Percentiles rank a stretch among this genome's conserved stretches.
phyloP scores from a whole-genome alignment of 2,329 filamentous ascomycete species.

The Chaetomiaceae sp. region DNA sequence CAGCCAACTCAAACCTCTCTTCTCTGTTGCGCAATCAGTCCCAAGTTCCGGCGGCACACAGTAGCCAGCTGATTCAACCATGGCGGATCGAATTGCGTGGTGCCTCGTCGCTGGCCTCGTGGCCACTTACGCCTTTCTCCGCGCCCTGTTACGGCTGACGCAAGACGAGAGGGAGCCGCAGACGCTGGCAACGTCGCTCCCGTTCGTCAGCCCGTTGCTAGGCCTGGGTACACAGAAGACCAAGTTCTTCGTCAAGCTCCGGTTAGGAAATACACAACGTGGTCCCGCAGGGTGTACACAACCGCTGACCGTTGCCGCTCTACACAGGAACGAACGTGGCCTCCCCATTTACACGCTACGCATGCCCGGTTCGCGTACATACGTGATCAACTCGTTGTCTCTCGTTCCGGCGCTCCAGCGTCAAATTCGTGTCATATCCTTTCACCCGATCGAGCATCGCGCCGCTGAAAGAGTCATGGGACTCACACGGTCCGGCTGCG shows the following conservation, averaged over 20 bases:
- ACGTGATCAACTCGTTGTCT: slow-evolving; percentile 12
- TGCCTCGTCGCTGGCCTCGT: not conserved
- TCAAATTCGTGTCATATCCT: slow-evolving; percentile 1
- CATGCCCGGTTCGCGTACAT: slow-evolving; percentile 6
- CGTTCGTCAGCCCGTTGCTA: not conserved
- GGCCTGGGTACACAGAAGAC: not conserved
- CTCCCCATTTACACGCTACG: slow-evolving; percentile 15
- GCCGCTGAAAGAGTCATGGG: slow-evolving; percentile 14
- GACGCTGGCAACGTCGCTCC: not conserved
- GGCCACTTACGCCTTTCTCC: not conserved
- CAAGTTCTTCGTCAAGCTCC: not conserved
- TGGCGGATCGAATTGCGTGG: not conserved
- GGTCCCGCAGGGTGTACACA: not conserved
- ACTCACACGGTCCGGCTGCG: slow-evolving; percentile 8
- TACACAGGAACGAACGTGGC: not conserved
- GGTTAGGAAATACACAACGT: not conserved
- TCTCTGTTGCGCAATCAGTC: not conserved
- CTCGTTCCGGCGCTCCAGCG: slow-evolving; percentile 13
- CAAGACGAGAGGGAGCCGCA: not conserved
- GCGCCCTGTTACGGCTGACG: not conserved
- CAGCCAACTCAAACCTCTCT: not conserved
- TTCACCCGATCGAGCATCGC: not conserved
- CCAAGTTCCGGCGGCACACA: not conserved
- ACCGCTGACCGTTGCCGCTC: not conserved
- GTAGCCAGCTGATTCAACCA: not conserved